Conservation (phyloP, 2,329 filamentous ascomycete species). For the Colletotrichum sp. region DNA sequence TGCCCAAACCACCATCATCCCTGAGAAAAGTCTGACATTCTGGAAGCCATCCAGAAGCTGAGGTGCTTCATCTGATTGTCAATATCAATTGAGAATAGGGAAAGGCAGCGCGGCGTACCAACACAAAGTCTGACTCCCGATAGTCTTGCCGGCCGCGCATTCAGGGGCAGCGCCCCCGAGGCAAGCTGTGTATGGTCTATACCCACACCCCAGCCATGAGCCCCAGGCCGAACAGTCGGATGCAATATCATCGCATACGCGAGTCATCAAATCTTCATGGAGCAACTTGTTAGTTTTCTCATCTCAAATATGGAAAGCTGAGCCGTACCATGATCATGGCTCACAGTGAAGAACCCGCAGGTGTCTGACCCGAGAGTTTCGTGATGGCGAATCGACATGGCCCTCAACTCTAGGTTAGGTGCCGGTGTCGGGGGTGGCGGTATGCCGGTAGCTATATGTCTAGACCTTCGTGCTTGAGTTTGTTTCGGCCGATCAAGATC, state of each 20-base stretch:
- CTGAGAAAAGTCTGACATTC: conserved; percentile 6
- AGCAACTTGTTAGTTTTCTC: background rate
- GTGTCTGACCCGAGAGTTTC: conserved; percentile 65
- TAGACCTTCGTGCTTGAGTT: background rate
- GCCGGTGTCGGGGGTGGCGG: background rate
- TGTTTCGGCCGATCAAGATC: background rate
- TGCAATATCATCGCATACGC: background rate
- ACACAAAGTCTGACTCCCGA: background rate
- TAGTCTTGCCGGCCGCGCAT: background rate
- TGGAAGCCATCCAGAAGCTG: background rate
- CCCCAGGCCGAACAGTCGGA: background rate
- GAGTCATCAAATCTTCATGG: background rate
- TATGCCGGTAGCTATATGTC: background rate
- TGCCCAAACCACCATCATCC: background rate
- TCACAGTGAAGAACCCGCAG: conserved; percentile 4
- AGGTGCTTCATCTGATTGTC: background rate
- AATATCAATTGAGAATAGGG: background rate
- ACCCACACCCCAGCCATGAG: background rate
- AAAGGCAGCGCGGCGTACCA: background rate
- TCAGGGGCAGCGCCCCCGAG: background rate
- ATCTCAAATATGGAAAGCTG: background rate
- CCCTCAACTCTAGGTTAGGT: background rate
- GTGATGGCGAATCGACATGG: background rate
- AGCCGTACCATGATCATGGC: background rate
- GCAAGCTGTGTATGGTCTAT: background rate